Conservation (phyloP, 495 filamentous ascomycete genomes). For the Neurospora africana region DNA sequence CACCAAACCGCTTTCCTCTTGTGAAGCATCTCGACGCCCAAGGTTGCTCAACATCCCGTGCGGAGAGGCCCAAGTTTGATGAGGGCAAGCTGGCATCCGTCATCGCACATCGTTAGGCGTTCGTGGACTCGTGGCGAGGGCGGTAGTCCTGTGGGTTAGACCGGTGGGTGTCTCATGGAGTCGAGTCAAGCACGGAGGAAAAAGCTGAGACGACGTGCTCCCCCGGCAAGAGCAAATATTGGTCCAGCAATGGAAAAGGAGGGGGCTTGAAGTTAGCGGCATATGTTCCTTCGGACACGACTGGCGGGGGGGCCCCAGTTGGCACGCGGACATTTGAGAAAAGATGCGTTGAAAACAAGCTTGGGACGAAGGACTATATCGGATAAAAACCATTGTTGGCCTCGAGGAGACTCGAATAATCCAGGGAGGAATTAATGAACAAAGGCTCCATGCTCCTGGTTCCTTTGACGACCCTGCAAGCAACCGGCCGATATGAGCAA, state of each 20-base stretch:
- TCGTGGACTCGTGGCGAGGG: not conserved
- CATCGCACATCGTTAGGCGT: not conserved
- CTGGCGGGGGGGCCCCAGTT: not conserved
- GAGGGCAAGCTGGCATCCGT: not conserved
- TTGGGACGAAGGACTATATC: not conserved
- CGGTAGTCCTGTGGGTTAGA: not conserved
- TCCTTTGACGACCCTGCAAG: not conserved
- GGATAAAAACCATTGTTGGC: not conserved
- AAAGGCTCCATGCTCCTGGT: not conserved
- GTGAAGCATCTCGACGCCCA: not conserved
- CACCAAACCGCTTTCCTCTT: not conserved
- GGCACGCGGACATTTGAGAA: not conserved
- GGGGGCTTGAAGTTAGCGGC: not conserved
- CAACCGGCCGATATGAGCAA: not conserved
- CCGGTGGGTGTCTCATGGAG: not conserved
- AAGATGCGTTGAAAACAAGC: not conserved
- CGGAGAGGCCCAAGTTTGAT: not conserved
- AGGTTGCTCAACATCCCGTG: not conserved
- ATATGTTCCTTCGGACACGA: not conserved
- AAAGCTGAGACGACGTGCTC: not conserved
- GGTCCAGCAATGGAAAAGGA: not conserved
- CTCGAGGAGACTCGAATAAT: not conserved
- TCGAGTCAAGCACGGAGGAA: not conserved
- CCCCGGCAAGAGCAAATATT: not conserved
- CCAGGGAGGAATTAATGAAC: not conserved